Evolutionary conservation across 108 stramenopile genomes (phyloP), one percentile per base, ranked within the genome.

Genomic region (Asterionellopsis glacialis): DNA sequence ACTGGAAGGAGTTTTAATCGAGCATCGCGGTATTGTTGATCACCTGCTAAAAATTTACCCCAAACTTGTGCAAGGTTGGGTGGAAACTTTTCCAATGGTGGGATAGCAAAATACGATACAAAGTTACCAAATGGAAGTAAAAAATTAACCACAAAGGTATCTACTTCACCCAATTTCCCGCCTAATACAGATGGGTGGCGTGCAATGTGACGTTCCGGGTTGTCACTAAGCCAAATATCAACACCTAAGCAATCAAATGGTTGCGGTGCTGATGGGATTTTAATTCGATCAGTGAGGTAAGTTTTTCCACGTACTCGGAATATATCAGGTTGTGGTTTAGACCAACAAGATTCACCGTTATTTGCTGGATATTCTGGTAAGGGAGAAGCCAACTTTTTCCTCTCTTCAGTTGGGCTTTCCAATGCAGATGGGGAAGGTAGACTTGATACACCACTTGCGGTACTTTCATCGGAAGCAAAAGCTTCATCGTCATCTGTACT

Each of bases 71-170:
- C 80, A 19, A 90, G 61, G 16, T 61, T 72, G 39, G 52, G 49
- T 12, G 84, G 82, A 67, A 90, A 86, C 59, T 77, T 45, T 14
- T 75, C 65, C 40, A 89, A 47, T 9, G 84, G 87, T 33, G 87
- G 87, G 6, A 85, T 78, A 7, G 72, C 56, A 78, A 89, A 95
- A 70, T 95, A 95, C 10, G 85, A 67, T 0, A 91, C 91, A 65
- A 95, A 79, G 55, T 95, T 95, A 13, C 85, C 89, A 79, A 91
- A 95, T 16, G 94, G 94, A 33, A 95, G 64, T 57, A 93, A 64
- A 59, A 95, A 95, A 69, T 95, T 95, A 18, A 90, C 87, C 21
- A 95, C 64, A 61, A 95, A 95, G 0, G 90, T 91, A 51, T 90
- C 75, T 59, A 91, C 70, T 18, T 85, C 83, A 11, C 63, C 56